Percentiles rank a stretch among this genome's conserved stretches.
Evolutionary conservation across 768 basidiomycete genomes (phyloP).

Genomic region (Mycena rosella): DNA sequence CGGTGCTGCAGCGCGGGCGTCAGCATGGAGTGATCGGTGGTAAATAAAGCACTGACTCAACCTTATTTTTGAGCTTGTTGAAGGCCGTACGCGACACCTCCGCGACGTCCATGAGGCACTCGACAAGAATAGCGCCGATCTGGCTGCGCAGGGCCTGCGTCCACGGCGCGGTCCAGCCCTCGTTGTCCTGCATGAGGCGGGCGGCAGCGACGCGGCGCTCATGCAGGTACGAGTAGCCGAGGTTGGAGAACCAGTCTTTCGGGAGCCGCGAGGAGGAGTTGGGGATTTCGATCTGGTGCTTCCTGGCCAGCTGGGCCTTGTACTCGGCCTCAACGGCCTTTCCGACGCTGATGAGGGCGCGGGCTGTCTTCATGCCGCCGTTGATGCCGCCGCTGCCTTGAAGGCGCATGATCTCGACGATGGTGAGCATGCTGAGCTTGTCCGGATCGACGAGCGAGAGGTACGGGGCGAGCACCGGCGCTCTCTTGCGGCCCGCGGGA

Average conservation of each 20-base stretch:
- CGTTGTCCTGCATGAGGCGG: conserved; percentile 72
- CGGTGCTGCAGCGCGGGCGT: conserved; percentile 60
- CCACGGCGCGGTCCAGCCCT: conserved; percentile 88
- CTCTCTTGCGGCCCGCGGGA: conserved; percentile 5
- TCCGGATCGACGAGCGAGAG: conserved; percentile 80
- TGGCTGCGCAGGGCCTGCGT: conserved; percentile 80
- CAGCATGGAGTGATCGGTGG: background rate
- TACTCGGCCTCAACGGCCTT: conserved; percentile 92
- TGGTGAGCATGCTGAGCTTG: conserved; percentile 88
- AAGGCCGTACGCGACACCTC: conserved; percentile 72
- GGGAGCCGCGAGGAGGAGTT: conserved; percentile 38
- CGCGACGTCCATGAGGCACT: conserved; percentile 88
- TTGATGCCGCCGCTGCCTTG: conserved; percentile 81
- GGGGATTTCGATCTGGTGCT: conserved; percentile 68
- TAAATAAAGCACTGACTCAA: conserved; percentile 61
- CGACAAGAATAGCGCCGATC: conserved; percentile 86
- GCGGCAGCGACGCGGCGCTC: conserved; percentile 76
- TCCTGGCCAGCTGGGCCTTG: conserved; percentile 83
- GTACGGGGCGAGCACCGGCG: conserved; percentile 69
- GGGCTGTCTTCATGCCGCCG: conserved; percentile 91
- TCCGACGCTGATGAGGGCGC: conserved; percentile 84
- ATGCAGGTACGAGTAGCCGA: conserved; percentile 72
- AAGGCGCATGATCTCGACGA: conserved; percentile 89
- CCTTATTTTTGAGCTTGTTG: conserved; percentile 70
- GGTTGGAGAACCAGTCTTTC: conserved; percentile 65